A percentile compares a stretch with the other conserved stretches of the same genome.
Conservation (phyloP, 805 yeast genomes). For the Lipomyces chichibuensis region DNA sequence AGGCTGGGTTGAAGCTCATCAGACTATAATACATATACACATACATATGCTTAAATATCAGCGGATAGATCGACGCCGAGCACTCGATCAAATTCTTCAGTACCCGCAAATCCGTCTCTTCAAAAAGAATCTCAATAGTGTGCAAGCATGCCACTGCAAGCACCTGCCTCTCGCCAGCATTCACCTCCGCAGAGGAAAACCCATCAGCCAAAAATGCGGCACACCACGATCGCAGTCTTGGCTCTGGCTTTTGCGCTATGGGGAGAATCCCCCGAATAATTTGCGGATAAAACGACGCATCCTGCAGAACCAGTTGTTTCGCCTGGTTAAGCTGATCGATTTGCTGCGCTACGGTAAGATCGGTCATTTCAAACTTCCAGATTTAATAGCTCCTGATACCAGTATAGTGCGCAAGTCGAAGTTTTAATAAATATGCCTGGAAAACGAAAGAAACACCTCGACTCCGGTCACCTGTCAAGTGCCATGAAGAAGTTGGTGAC, state of each 20-base stretch:
- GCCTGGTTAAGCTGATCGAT: constrained; percentile 46
- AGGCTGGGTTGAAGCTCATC: background rate
- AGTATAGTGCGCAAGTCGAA: background rate
- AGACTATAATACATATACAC: constrained; percentile 37
- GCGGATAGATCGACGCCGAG: constrained; percentile 52
- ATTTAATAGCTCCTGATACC: background rate
- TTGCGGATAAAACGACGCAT: constrained; percentile 46
- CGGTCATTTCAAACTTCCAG: background rate
- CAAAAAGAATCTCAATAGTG: constrained; percentile 38
- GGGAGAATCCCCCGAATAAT: constrained; percentile 46
- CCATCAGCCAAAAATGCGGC: constrained; percentile 46
- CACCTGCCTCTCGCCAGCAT: constrained; percentile 34
- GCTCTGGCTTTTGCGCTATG: constrained; percentile 44
- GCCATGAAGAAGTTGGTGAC: background rate
- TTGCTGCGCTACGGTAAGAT: constrained; percentile 38
- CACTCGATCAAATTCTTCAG: constrained; percentile 49
- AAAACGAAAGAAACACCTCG: background rate
- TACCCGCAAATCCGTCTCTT: constrained; percentile 38
- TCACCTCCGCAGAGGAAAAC: constrained; percentile 41
- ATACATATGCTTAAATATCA: constrained; percentile 50
- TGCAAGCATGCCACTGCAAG: constrained; percentile 42
- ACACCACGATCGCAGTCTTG: constrained; percentile 45
- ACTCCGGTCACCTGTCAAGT: background rate
- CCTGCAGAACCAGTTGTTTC: constrained; percentile 42
- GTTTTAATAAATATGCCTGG: background rate